Evolutionary conservation across 495 filamentous ascomycete species (phyloP).

Genomic region (Aspergillus cavernicola): DNA sequence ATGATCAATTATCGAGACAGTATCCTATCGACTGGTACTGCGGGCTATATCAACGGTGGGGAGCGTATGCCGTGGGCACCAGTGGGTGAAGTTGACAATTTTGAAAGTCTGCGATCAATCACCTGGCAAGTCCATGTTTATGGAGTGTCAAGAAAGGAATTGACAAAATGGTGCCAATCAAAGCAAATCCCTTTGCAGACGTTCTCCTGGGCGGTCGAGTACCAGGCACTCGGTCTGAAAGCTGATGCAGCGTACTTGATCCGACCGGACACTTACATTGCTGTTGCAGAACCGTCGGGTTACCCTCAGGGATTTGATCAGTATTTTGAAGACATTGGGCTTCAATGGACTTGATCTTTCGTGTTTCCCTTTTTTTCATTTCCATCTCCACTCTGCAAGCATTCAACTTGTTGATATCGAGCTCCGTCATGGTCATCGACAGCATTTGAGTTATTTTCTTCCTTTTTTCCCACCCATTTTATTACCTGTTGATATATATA

Average conservation of each 20-base stretch:
- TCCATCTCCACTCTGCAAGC: too few relatives aligned
- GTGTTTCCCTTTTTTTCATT: background rate
- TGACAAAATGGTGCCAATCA: slow-evolving; percentile 30
- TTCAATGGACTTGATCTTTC: slow-evolving; percentile 5
- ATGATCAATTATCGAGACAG: slow-evolving; percentile 30
- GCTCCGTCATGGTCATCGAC: too few relatives aligned
- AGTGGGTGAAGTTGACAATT: slow-evolving; percentile 28
- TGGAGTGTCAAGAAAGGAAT: slow-evolving; percentile 11
- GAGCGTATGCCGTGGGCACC: slow-evolving; percentile 35
- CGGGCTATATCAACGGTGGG: slow-evolving; percentile 26
- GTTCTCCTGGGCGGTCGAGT: slow-evolving; percentile 27
- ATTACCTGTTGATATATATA: too few relatives aligned
- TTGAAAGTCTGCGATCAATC: slow-evolving; percentile 24
- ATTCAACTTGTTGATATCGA: too few relatives aligned
- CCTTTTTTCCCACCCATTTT: too few relatives aligned
- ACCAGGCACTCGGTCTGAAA: slow-evolving; percentile 21
- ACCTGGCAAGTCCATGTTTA: slow-evolving; percentile 38
- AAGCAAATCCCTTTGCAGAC: slow-evolving; percentile 18
- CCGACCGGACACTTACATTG: slow-evolving; percentile 36
- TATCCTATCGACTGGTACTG: slow-evolving; percentile 10
- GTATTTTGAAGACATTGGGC: slow-evolving; percentile 15
- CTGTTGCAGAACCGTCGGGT: slow-evolving; percentile 22
- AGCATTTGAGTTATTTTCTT: too few relatives aligned
- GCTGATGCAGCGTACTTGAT: slow-evolving; percentile 30
- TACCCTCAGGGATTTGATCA: slow-evolving; percentile 16